Conservation (phyloP, 2,329 filamentous ascomycete genomes). For the Thermoascus crustaceus region DNA sequence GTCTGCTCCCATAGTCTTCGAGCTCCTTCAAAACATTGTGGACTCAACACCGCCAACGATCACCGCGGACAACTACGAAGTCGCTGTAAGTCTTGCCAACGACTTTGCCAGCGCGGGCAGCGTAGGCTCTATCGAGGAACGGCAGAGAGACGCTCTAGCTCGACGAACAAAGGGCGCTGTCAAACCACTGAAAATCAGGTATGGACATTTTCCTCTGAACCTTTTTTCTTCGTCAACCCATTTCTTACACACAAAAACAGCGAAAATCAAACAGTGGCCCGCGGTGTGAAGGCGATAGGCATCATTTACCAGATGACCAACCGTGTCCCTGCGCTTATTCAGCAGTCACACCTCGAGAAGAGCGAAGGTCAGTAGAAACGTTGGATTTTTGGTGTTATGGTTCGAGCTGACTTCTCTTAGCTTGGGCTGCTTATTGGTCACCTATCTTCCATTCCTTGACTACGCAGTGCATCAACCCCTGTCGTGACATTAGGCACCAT, state of each 20-base stretch:
- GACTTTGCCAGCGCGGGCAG: constrained; percentile 81
- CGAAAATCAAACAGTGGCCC: constrained; percentile 63
- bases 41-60: constrained; percentile 68
- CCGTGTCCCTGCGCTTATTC: constrained; percentile 77
- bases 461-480: constrained; percentile 87
- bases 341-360: constrained; percentile 84
- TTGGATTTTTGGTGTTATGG: neutral
- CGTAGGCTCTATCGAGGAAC: constrained; percentile 61
- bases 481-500: constrained; percentile 82
- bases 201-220: constrained; percentile 18
- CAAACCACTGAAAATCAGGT: constrained; percentile 50
- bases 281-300: constrained; percentile 71
- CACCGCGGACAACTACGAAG: constrained; percentile 92
- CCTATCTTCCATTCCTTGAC: constrained; percentile 86
- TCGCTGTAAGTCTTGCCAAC: constrained; percentile 73
- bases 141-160: constrained; percentile 52
- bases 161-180: constrained; percentile 45
- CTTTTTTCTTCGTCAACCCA: neutral
- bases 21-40: constrained; percentile 72
- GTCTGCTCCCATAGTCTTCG: constrained; percentile 70
- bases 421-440: constrained; percentile 97
- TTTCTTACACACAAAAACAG: constrained; percentile 27
- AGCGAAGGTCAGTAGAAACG: constrained; percentile 56
- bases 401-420: constrained; percentile 36
- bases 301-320: constrained; percentile 75